A percentile compares a stretch with the other conserved stretches of the same genome.
Conservation (phyloP, 345 rosid genomes). For the Leavenworthia alabamica region DNA sequence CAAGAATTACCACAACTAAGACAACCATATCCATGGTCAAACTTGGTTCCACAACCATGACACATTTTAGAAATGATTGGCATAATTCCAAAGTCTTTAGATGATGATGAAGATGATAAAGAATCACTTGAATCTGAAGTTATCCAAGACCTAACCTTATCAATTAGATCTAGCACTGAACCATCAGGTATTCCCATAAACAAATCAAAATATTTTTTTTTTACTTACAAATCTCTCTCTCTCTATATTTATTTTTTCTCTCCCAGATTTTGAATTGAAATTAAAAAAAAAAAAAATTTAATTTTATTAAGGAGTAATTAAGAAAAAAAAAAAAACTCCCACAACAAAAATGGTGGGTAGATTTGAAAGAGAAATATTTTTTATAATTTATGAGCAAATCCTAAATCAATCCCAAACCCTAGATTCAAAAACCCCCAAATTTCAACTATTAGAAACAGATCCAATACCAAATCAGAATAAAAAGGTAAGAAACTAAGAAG, state of each 20-base stretch:
- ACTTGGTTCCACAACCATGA: constrained; percentile 41
- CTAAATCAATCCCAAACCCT: constrained; percentile 33
- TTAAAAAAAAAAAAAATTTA: constrained; percentile 5
- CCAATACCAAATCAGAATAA: constrained; percentile 16
- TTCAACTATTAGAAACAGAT: constrained; percentile 27
- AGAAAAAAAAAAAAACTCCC: constrained; percentile 27
- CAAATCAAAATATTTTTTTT: constrained; percentile 27
- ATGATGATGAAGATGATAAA: constrained; percentile 14
- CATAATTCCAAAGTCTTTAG: constrained; percentile 37
- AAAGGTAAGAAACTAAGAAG: neutral
- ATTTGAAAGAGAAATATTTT: constrained; percentile 26
- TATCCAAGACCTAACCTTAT: constrained; percentile 70
- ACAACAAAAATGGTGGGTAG: constrained; percentile 62
- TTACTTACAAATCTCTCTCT: constrained; percentile 21
- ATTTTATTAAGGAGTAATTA: constrained; percentile 3
- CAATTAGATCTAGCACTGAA: constrained; percentile 62
- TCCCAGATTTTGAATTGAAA: constrained; percentile 19
- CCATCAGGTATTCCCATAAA: constrained; percentile 74
- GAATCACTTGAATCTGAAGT: constrained; percentile 55
- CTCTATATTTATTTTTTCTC: neutral
- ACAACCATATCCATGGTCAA: constrained; percentile 43
- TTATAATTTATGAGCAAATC: neutral
- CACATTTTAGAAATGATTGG: constrained; percentile 42
- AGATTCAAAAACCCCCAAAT: constrained; percentile 5
- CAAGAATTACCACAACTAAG: constrained; percentile 53